Percentiles rank a stretch among this genome's conserved stretches.
Conservation (phyloP, 176 grass and related monocot species). For the Avena sativa region DNA sequence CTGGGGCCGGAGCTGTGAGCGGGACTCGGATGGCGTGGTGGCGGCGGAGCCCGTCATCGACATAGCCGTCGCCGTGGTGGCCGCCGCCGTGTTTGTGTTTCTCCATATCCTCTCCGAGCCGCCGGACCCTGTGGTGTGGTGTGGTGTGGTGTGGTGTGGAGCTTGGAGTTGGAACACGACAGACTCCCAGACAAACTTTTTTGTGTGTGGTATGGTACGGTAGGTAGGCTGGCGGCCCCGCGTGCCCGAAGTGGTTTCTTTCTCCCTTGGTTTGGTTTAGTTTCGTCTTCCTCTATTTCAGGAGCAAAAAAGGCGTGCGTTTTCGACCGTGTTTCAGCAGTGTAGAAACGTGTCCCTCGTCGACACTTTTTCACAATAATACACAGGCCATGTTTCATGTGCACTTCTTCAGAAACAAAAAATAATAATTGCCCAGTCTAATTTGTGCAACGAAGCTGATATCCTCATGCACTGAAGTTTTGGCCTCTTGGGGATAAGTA, state of each 20-base stretch:
- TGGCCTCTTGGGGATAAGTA: too few relatives aligned
- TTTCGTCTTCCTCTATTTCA: neutral
- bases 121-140: neutral
- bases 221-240: neutral
- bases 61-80: neutral
- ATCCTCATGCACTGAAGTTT: too few relatives aligned
- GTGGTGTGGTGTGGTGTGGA: neutral
- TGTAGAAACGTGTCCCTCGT: neutral
- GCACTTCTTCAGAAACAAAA: too few relatives aligned
- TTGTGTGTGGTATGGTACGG: neutral
- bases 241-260: neutral
- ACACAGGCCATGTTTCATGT: too few relatives aligned
- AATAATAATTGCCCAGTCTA: too few relatives aligned
- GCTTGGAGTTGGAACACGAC: neutral
- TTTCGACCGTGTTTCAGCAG: neutral
- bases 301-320: too few relatives aligned
- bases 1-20: slow-evolving; percentile 2
- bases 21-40: slow-evolving; percentile 30
- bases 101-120: slow-evolving; percentile 16
- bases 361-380: too few relatives aligned
- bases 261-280: neutral
- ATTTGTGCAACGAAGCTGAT: too few relatives aligned
- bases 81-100: neutral
- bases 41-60: neutral
- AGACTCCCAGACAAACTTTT: too few relatives aligned